Evolutionary conservation across 2,329 filamentous ascomycete genomes (phyloP).

Genomic region (Fusarium staphyleae): DNA sequence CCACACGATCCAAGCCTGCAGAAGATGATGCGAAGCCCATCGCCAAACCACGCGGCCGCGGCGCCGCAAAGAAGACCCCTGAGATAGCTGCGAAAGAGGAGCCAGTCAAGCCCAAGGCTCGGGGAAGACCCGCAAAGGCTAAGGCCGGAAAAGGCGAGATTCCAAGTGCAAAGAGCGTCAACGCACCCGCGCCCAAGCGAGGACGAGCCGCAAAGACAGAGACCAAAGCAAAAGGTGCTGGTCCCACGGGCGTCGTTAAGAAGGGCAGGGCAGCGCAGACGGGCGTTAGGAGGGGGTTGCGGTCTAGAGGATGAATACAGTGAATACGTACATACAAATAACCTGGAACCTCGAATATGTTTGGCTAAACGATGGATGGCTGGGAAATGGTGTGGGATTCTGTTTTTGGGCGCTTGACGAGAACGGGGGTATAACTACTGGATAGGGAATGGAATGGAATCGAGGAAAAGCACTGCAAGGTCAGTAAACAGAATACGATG

Average conservation of each 20-base stretch:
- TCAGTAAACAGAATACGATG: background rate
- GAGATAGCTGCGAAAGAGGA: conserved; percentile 8
- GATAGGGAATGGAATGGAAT: conserved; percentile 1
- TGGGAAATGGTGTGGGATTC: background rate
- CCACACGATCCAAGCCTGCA: conserved; percentile 16
- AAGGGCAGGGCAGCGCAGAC: conserved; percentile 24
- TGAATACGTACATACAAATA: background rate
- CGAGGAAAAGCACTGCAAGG: background rate
- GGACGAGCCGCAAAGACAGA: conserved; percentile 17
- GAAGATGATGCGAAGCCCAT: conserved; percentile 6
- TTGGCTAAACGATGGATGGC: background rate
- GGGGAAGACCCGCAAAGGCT: conserved; percentile 25
- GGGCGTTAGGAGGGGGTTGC: conserved; percentile 28
- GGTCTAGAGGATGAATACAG: conserved; percentile 24
- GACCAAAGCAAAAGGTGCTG: conserved; percentile 17
- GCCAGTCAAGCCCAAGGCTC: conserved; percentile 24
- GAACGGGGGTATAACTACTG: background rate
- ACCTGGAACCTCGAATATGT: background rate
- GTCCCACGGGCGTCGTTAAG: conserved; percentile 31
- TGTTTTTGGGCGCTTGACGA: conserved; percentile 5
- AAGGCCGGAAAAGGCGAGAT: conserved; percentile 40
- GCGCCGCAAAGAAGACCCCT: conserved; percentile 6
- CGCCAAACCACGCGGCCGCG: conserved; percentile 23
- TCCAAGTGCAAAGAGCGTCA: conserved; percentile 17
- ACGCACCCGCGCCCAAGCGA: conserved; percentile 17